Percentiles rank a stretch among this genome's conserved stretches.
Evolutionary conservation across 75 land plant genomes (phyloP).

Genomic region (Sequoia sempervirens): DNA sequence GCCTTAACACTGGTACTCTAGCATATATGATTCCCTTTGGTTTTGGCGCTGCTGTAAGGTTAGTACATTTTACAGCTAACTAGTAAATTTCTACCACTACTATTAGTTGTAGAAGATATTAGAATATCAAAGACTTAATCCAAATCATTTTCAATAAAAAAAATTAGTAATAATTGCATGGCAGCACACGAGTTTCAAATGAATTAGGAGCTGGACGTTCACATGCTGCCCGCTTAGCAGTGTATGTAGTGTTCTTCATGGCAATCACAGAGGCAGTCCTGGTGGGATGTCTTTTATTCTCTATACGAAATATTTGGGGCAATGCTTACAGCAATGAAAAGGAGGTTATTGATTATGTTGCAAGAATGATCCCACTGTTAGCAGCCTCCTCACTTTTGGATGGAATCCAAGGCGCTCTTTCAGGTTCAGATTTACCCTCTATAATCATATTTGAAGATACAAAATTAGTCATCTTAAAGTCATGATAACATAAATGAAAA

Average conservation of each 20-base stretch:
- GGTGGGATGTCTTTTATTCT: constrained; percentile 18
- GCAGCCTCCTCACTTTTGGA: constrained; percentile 51
- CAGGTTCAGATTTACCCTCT: constrained; percentile 36
- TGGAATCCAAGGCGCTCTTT: constrained; percentile 69
- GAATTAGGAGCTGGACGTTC: constrained; percentile 71
- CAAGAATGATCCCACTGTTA: too few relatives aligned
- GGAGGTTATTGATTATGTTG: too few relatives aligned
- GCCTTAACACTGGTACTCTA: constrained; percentile 32
- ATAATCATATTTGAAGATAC: too few relatives aligned
- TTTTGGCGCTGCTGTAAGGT: constrained; percentile 50
- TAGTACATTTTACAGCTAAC: background rate
- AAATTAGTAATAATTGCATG: background rate
- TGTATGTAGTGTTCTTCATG: constrained; percentile 27
- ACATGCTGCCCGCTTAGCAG: constrained; percentile 39
- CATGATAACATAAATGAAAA: too few relatives aligned
- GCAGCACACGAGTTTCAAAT: constrained; percentile 70
- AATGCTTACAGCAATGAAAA: too few relatives aligned
- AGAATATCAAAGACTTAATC: background rate
- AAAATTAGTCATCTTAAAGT: too few relatives aligned
- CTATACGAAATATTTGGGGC: too few relatives aligned
- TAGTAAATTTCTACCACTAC: background rate
- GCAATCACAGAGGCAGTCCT: constrained; percentile 45
- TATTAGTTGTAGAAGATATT: background rate
- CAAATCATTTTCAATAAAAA: background rate
- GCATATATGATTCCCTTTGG: constrained; percentile 57